phyloP scores from a whole-genome alignment of 1,139 yeast genomes.

The Geotrichum candidum region DNA sequence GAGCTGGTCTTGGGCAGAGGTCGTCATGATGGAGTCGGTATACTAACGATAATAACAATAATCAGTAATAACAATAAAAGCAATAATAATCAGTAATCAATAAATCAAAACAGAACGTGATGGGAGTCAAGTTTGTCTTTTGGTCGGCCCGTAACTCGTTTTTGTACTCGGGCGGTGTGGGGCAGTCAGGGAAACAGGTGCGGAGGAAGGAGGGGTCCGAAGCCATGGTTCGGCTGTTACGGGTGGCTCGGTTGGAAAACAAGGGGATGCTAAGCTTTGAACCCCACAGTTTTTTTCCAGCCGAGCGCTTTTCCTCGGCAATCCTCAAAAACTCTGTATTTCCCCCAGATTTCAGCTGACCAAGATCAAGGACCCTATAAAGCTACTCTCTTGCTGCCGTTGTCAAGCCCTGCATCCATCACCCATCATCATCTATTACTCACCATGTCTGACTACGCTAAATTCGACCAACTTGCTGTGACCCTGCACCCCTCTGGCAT shows the following conservation, averaged over 20 bases:
- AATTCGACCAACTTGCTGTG: slow-evolving; percentile 16
- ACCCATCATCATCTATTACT: not conserved
- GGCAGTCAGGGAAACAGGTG: not conserved
- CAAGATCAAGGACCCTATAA: no score
- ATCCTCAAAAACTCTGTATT: no score
- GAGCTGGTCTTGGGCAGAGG: slow-evolving; percentile 10
- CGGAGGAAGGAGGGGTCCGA: not conserved
- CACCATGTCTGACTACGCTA: slow-evolving; percentile 4
- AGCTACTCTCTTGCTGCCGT: not conserved
- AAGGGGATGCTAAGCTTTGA: no score
- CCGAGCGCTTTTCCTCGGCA: no score
- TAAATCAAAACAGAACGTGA: not conserved
- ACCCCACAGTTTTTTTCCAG: no score
- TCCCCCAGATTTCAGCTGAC: no score
- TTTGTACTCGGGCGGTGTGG: not conserved
- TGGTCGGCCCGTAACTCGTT: not conserved
- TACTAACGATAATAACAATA: no score
- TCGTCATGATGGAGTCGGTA: not conserved
- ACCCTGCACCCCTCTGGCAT: slow-evolving; percentile 40
- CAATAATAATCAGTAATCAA: no score
- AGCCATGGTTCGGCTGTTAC: not conserved
- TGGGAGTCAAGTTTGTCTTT: not conserved
- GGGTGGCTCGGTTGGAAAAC: not conserved
- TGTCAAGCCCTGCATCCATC: not conserved
- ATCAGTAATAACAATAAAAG: no score